Conservation (phyloP, 495 filamentous ascomycete species). For the Hypoxylon trugodes region DNA sequence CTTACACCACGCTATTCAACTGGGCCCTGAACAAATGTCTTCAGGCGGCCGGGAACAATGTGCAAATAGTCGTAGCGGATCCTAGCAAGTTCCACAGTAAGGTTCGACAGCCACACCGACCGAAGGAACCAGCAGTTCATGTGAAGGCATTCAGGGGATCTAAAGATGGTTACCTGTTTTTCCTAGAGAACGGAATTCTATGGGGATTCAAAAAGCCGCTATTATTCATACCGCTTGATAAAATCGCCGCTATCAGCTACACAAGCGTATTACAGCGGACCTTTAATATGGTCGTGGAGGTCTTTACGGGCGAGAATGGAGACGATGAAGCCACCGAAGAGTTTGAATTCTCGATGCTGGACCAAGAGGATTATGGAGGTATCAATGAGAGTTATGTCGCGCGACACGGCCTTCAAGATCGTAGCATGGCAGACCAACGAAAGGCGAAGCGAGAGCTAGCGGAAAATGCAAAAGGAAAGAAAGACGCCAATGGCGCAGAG, state of each 20-base stretch:
- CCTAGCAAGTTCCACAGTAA: conserved; percentile 80
- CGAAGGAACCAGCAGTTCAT: conserved; percentile 89
- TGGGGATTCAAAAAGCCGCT: conserved; percentile 97
- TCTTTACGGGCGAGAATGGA: conserved; percentile 50
- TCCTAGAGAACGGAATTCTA: conserved; percentile 84
- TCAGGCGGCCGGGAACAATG: conserved; percentile 61
- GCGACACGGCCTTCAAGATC: conserved; percentile 82
- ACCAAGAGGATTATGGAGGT: conserved; percentile 81
- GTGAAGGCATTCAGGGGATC: conserved; percentile 90
- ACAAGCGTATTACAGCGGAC: conserved; percentile 90
- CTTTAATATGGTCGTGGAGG: conserved; percentile 87
- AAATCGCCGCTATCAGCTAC: conserved; percentile 84
- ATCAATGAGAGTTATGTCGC: conserved; percentile 84
- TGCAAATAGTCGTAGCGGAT: conserved; percentile 70
- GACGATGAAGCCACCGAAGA: conserved; percentile 66
- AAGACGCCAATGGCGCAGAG: conserved; percentile 70
- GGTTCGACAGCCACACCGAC: conserved; percentile 81
- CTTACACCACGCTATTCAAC: conserved; percentile 68
- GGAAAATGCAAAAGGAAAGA: conserved; percentile 57
- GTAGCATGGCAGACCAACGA: conserved; percentile 87
- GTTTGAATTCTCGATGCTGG: conserved; percentile 85
- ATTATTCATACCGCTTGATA: conserved; percentile 80
- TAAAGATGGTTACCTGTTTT: conserved; percentile 95
- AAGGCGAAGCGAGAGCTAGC: conserved; percentile 73
- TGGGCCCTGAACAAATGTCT: conserved; percentile 70